Base-by-base conservation (phyloP, 768 basidiomycete species). In the Bullera alba region DNA sequence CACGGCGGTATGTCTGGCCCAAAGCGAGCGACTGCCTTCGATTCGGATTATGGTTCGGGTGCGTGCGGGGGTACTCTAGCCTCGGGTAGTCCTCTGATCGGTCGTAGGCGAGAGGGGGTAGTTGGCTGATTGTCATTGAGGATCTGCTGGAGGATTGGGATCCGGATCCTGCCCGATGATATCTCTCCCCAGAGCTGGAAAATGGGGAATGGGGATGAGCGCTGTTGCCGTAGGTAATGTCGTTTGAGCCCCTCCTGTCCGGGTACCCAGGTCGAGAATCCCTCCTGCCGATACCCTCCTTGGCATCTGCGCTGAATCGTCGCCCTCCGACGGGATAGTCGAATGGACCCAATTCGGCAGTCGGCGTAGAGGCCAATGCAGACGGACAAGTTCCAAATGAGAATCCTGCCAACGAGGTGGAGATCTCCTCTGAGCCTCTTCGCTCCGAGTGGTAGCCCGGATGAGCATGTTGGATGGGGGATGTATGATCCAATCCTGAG, bases 291-390 rank as follows among this genome's bases (percentile, higher is more conserved):
- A n/a, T n/a, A n/a, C n/a, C n/a, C n/a, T n/a, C n/a, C n/a, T n/a
- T n/a, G n/a, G n/a, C n/a, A n/a, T n/a, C n/a, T n/a, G n/a, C n/a
- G n/a, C n/a, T n/a, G n/a, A n/a, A n/a, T n/a, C n/a, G n/a, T n/a
- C n/a, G n/a, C n/a, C n/a, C n/a, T n/a, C n/a, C n/a, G 19, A 23
- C 5, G 14, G 59, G 59, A 42, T 61, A 61, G 16, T 61, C 59
- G 34, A 61, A 61, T 1, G 55, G 45, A 12, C 59, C 59, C 7
- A 57, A 38, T 41, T 61, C 59, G 19, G 55, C 46, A 4, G 50
- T 44, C 1, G 59, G 59, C 1, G 59, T 61, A 10, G 52, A 43
- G 6, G 50, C 10, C 22, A 57, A 39, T 21, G 7, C n/a, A 37
- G 51, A 46, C 5, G 51, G 35, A 39, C 51, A 52, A 16, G 51